Base-by-base conservation (phyloP, 2,329 filamentous ascomycete species). In the Microdochium paspali region DNA sequence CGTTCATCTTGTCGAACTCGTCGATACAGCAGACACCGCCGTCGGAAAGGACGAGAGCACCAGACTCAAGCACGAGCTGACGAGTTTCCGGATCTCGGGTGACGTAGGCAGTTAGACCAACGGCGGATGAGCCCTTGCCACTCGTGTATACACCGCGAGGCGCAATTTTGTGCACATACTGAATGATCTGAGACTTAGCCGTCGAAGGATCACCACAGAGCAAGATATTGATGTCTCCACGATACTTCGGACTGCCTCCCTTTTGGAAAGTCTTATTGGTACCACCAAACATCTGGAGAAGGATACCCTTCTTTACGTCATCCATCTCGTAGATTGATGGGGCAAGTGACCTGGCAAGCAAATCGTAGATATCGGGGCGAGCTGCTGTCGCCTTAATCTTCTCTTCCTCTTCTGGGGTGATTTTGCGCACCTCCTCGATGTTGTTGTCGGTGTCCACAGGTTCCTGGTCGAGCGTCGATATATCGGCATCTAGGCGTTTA, bases 221-320 rank as follows among this genome's bases (percentile, higher is more conserved):
- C 40, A 98, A 77, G 45, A 98, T 80, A 63, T 98, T 98, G 71
- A 98, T 96, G 66, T 98, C 93, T 52, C 93, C 93, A 71, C 93
- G 82, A 65, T 98, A 98, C 58, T 86, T 90, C 6, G 93, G 93
- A 60, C 87, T 95, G 49, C 90, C 93, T 48, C 93, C 93, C 67
- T 96, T 97, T 50, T 95, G 81, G 65, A 98, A 98, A 1, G 87
- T 88, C 70, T 98, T 98, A 73, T 98, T 98, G 28, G 93, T 95
- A 48, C 93, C 93, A 31, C 93, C 91, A 62, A 98, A 98, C 35
- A 98, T 80, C 61, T 98, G 93, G 3, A 98, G 81, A 10, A 98
- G 74, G 51, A 98, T 96, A 10, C 93, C 93, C 69, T 98, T 98
- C 75, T 98, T 98, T 44, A 97, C 90, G 59, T 98, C 93, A 56